phyloP scores from a whole-genome alignment of 805 yeast genomes.

The Nakazawaea sp. region DNA sequence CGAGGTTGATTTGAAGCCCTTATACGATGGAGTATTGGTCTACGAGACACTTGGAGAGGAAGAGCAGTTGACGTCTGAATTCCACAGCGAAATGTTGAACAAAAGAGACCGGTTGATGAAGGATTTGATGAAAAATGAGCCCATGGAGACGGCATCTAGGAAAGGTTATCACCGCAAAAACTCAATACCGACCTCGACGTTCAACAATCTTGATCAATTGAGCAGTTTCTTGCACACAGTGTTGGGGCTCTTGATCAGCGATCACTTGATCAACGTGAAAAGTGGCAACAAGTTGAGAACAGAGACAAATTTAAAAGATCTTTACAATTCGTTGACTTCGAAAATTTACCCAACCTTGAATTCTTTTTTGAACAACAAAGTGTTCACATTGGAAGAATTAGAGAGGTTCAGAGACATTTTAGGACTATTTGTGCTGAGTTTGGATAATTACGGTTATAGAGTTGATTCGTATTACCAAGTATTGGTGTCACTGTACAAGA shows the following conservation, averaged over 20 bases:
- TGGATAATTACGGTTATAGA: slow-evolving; percentile 66
- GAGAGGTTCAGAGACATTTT: slow-evolving; percentile 52
- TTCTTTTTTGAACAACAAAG: slow-evolving; percentile 35
- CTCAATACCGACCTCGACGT: slow-evolving; percentile 13
- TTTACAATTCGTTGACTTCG: slow-evolving; percentile 66
- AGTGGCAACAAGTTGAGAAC: slow-evolving; percentile 61
- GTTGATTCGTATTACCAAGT: slow-evolving; percentile 56
- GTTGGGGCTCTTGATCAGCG: slow-evolving; percentile 72
- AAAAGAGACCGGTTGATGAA: slow-evolving; percentile 67
- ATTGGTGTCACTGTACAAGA: slow-evolving; percentile 49
- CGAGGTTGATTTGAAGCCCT: slow-evolving; percentile 56
- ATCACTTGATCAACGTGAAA: slow-evolving; percentile 56
- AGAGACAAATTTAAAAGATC: slow-evolving; percentile 55
- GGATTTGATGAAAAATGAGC: slow-evolving; percentile 46
- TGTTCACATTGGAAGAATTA: slow-evolving; percentile 36
- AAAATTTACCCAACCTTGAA: slow-evolving; percentile 55
- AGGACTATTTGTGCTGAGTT: slow-evolving; percentile 66
- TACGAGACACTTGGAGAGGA: slow-evolving; percentile 66
- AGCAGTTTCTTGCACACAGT: slow-evolving; percentile 54
- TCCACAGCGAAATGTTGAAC: slow-evolving; percentile 63
- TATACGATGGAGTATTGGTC: slow-evolving; percentile 79
- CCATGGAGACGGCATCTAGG: slow-evolving; percentile 14
- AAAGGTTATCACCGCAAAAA: slow-evolving; percentile 6
- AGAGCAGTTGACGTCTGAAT: slow-evolving; percentile 52
- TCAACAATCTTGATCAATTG: slow-evolving; percentile 35